A percentile compares a stretch with the other conserved stretches of the same genome.
Evolutionary conservation across 1,284 basidiomycete genomes (phyloP).

Genomic region (Retiboletus fuscus): DNA sequence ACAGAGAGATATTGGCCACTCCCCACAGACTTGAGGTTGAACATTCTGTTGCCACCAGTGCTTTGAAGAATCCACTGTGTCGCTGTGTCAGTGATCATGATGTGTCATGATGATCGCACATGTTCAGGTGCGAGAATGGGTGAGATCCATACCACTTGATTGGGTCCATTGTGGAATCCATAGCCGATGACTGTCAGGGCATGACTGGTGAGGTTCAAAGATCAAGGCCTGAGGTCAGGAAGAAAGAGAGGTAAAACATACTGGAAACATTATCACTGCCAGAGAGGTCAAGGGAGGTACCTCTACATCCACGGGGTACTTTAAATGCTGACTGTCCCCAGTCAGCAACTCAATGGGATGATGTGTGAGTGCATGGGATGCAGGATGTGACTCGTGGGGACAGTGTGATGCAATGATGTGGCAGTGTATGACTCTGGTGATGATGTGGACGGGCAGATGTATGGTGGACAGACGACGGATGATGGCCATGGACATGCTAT

Average conservation of each 20-base stretch:
- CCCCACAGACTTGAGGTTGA: constrained; percentile 56
- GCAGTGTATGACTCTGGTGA: too few relatives aligned
- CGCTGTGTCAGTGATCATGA: background rate
- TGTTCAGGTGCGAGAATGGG: background rate
- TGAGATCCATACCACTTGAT: constrained; percentile 57
- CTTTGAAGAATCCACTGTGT: constrained; percentile 62
- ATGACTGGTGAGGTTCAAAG: background rate
- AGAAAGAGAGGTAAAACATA: constrained; percentile 40
- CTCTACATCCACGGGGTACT: too few relatives aligned
- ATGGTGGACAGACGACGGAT: too few relatives aligned
- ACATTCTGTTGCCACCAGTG: constrained; percentile 47
- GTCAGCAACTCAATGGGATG: too few relatives aligned
- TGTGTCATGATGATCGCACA: background rate
- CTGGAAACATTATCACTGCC: constrained; percentile 59
- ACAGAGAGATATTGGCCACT: constrained; percentile 57
- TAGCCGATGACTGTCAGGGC: constrained; percentile 62
- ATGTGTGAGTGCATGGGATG: too few relatives aligned
- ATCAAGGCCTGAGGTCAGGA: too few relatives aligned
- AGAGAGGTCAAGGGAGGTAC: constrained; percentile 68
- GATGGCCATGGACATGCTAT: too few relatives aligned
- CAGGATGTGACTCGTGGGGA: too few relatives aligned
- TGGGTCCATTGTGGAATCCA: constrained; percentile 55
- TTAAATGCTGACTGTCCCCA: too few relatives aligned
- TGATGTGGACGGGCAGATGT: too few relatives aligned
- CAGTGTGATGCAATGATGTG: too few relatives aligned